Base-by-base conservation (phyloP, 2,329 filamentous ascomycete species). In the Colletotrichum orbiculare region DNA sequence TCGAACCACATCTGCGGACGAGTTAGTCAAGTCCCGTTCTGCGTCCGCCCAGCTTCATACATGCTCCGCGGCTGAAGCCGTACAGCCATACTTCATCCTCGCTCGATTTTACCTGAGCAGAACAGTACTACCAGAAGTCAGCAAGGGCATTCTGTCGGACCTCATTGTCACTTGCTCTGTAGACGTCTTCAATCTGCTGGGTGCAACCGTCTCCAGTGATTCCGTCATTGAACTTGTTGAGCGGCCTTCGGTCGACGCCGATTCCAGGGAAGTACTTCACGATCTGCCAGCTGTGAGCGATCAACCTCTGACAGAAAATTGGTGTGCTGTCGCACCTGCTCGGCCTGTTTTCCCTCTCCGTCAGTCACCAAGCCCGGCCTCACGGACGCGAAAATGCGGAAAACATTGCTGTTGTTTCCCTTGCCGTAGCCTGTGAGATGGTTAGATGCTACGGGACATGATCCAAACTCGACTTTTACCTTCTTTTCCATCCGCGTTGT, bases 31-130 rank as follows among this genome's bases (percentile, higher is more conserved):
- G 6, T 25, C 10, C 15, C 8, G 0, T 47, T 10, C 17, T 8
- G 8, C 0, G 13, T 33, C 15, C 9, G 17, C 0, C 1, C 6
- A 17, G 11, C 25, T 54, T 5, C 64, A 38, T 59, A 69, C 70
- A 80, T 2, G 78, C 77, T 13, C 79, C 79, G 47, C 77, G 73
- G 38, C 76, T 76, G 64, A 78, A 78, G 9, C 78, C 79, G 45
- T 76, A 80, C 8, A 81, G 66, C 70, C 76, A 80, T 1, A 81
- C 63, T 61, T 81, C 77, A 63, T 80, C 76, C 55, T 72, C 11
- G 54, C 67, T 58, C 41, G 54, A 60, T 33, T 12, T 53, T 12
- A 67, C 56, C 25, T 64, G n/a, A 8, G 17, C 15, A 7, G 55
- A 67, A 11, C 54, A 64, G 13, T 64, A 60, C 64, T 68, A 33